These are phyloP conservation scores for Cladosporium cucumerinum DNA, from an alignment of 2,329 filamentous ascomycete species.

Conservation along the genomic window DNA sequence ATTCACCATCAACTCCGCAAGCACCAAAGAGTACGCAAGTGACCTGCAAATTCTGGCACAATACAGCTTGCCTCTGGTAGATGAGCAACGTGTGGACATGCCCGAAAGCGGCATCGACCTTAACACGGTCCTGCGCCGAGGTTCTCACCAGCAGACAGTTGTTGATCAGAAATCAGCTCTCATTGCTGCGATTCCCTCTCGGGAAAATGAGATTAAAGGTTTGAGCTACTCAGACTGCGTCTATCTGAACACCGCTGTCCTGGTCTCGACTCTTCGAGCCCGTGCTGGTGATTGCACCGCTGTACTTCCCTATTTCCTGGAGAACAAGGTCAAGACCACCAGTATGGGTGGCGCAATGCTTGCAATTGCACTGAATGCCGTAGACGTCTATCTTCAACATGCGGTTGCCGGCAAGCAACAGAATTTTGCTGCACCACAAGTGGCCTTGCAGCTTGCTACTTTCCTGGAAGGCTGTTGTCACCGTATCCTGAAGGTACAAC, in stretches of 20 bases:
- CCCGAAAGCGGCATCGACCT: conserved; percentile 95
- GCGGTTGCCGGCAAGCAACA: conserved; percentile 68
- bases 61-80: conserved; percentile 80
- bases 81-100: conserved; percentile 83
- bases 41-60: conserved; percentile 82
- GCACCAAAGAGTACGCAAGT: conserved; percentile 67
- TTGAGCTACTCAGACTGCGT: conserved; percentile 88
- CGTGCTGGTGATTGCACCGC: conserved; percentile 86
- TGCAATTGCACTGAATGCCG: conserved; percentile 63
- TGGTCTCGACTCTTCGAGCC: conserved; percentile 85
- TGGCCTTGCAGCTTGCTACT: conserved; percentile 80
- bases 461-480: conserved; percentile 91
- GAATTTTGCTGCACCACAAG: conserved; percentile 83
- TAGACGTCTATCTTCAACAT: conserved; percentile 75
- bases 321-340: conserved; percentile 70
- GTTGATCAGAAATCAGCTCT: conserved; percentile 77
- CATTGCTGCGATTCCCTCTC: conserved; percentile 68
- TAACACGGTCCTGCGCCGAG: conserved; percentile 86
- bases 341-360: conserved; percentile 62
- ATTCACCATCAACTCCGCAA: conserved; percentile 70
- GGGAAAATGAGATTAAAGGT: conserved; percentile 72
- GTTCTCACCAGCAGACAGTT: conserved; percentile 75
- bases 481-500: conserved; percentile 85
- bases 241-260: conserved; percentile 84
- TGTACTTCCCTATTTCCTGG: conserved; percentile 87